Percentiles rank a stretch among this genome's conserved stretches.
These are phyloP conservation scores for Laburnicola sp. DNA, from an alignment of 2,329 filamentous ascomycete genomes.

Conservation along the genomic window DNA sequence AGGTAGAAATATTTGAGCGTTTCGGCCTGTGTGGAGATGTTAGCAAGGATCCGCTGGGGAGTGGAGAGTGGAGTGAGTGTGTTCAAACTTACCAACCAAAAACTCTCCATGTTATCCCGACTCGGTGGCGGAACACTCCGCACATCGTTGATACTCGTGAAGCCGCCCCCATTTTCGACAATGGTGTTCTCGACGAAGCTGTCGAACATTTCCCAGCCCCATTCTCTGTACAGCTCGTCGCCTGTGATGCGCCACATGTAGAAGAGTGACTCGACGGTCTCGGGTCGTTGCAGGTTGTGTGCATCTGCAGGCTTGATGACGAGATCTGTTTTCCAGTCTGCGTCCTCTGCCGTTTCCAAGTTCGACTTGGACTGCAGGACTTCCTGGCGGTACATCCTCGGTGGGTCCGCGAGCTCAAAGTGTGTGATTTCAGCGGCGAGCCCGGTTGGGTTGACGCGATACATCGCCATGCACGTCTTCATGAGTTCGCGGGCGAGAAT, in stretches of 20 bases:
- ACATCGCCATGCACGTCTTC: conserved; percentile 98
- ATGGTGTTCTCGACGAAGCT: conserved; percentile 84
- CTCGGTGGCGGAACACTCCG: conserved; percentile 68
- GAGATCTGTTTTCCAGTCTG: conserved; percentile 76
- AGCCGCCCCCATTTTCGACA: conserved; percentile 76
- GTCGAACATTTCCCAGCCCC: conserved; percentile 99
- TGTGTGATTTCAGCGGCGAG: conserved; percentile 94
- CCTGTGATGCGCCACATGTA: conserved; percentile 99
- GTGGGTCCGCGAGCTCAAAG: conserved; percentile 75
- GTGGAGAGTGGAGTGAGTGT: conserved; percentile 15
- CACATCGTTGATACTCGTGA: conserved; percentile 78
- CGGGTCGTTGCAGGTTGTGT: conserved; percentile 92
- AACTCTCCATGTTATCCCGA: conserved; percentile 96
- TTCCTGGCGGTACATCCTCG: conserved; percentile 59
- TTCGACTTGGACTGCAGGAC: conserved; percentile 50
- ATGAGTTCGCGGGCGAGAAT: conserved; percentile 84
- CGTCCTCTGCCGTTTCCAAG: conserved; percentile 48
- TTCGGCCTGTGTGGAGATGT: conserved; percentile 66
- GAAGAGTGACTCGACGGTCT: conserved; percentile 94
- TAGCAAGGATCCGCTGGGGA: neutral
- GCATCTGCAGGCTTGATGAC: conserved; percentile 77
- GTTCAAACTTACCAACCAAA: conserved; percentile 76
- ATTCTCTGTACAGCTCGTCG: conserved; percentile 84
- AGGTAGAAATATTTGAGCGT: conserved; percentile 98
- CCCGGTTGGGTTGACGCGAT: conserved; percentile 84